phyloP scores from a whole-genome alignment of 768 basidiomycete species.

The Mycena galopus region DNA sequence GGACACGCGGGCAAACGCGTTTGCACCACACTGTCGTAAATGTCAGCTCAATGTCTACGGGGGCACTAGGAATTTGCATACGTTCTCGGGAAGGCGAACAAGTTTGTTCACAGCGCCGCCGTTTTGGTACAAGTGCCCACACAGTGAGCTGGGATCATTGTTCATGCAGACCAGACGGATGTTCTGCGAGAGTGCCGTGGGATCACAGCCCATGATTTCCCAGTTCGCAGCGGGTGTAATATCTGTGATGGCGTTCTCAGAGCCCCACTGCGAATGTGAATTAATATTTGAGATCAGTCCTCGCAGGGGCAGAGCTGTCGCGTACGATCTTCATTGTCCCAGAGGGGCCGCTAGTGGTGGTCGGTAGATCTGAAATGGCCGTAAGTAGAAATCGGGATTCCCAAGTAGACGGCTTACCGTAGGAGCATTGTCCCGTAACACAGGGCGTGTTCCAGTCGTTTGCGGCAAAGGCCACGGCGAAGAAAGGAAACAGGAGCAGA shows the following conservation, averaged over 20 bases:
- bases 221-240: slow-evolving; percentile 57
- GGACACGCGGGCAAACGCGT: slow-evolving; percentile 27
- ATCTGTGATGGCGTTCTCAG: slow-evolving; percentile 47
- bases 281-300: neutral
- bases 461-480: too few relatives aligned
- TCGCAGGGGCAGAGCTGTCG: too few relatives aligned
- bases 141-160: slow-evolving; percentile 35
- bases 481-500: too few relatives aligned
- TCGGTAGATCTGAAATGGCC: slow-evolving; percentile 12
- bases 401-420: neutral
- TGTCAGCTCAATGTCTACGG: neutral
- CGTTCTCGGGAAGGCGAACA: slow-evolving; percentile 50
- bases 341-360: neutral
- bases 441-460: slow-evolving; percentile 1
- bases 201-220: slow-evolving; percentile 53
- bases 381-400: too few relatives aligned
- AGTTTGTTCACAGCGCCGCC: slow-evolving; percentile 49
- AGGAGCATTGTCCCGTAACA: neutral
- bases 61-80: slow-evolving; percentile 24
- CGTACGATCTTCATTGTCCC: slow-evolving; percentile 30
- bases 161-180: slow-evolving; percentile 46
- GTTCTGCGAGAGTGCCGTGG: slow-evolving; percentile 44
- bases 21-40: slow-evolving; percentile 19
- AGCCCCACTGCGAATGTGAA: slow-evolving; percentile 35
- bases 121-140: slow-evolving; percentile 47